Percentiles rank a stretch among this genome's conserved stretches.
Evolutionary conservation across 2,329 filamentous ascomycete genomes (phyloP).

Genomic region (Alternaria sp.): DNA sequence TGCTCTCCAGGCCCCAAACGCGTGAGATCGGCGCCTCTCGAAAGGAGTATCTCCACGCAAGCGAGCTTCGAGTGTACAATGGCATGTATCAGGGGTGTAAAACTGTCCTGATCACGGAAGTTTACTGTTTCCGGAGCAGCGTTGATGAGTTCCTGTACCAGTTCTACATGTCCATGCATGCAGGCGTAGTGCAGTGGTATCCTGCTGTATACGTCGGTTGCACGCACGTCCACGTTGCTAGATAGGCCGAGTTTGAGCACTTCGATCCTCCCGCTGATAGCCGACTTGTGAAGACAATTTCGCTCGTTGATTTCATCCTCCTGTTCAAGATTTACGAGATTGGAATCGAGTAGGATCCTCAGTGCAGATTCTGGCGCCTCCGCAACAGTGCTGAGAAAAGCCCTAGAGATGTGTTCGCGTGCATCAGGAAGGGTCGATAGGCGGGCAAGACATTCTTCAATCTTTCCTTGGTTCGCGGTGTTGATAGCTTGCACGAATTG

Average conservation of each 20-base stretch:
- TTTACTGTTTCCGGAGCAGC: constrained; percentile 80
- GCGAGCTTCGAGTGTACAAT: constrained; percentile 86
- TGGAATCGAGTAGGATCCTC: constrained; percentile 78
- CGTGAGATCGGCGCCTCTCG: constrained; percentile 82
- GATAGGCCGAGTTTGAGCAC: constrained; percentile 80
- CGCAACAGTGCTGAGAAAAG: constrained; percentile 88
- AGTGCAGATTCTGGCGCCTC: constrained; percentile 82
- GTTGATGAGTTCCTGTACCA: constrained; percentile 77
- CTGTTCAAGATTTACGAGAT: constrained; percentile 85
- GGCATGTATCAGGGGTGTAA: constrained; percentile 92
- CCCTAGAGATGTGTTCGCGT: constrained; percentile 81
- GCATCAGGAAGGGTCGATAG: constrained; percentile 69
- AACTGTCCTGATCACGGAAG: constrained; percentile 93
- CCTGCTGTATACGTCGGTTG: constrained; percentile 91
- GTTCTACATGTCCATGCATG: constrained; percentile 87
- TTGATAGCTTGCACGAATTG: constrained; percentile 88
- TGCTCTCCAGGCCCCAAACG: constrained; percentile 88
- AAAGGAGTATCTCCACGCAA: constrained; percentile 81
- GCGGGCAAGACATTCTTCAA: constrained; percentile 82
- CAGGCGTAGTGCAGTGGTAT: constrained; percentile 95
- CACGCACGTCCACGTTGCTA: constrained; percentile 76
- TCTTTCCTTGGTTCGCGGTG: constrained; percentile 76
- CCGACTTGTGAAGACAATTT: constrained; percentile 95
- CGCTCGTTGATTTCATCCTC: constrained; percentile 98
- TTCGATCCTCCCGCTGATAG: constrained; percentile 85